These are phyloP conservation scores for Paramecium bursaria DNA, from an alignment of 73 alveolate species.

Conservation along the genomic window DNA sequence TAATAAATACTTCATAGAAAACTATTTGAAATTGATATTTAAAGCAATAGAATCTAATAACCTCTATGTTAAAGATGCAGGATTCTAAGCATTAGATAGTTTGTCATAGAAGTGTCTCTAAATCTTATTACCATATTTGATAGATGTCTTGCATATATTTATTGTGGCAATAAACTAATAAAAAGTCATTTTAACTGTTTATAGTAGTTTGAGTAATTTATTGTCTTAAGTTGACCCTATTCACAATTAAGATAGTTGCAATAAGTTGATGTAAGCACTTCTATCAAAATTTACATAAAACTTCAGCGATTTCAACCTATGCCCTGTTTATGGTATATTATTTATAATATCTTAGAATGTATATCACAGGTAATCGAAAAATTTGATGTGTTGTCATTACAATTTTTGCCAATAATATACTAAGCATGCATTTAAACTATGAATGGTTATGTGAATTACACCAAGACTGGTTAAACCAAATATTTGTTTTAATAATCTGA, in stretches of 20 bases:
- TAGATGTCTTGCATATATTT: slow-evolving; percentile 21
- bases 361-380: slow-evolving; percentile 32
- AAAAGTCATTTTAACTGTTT: slow-evolving; percentile 3
- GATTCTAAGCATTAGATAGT: slow-evolving; percentile 21
- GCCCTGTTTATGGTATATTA: slow-evolving; percentile 46
- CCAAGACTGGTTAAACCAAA: slow-evolving; percentile 4
- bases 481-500: slow-evolving; percentile 16
- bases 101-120: slow-evolving; percentile 5
- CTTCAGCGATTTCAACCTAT: slow-evolving; percentile 17
- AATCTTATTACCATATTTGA: slow-evolving; percentile 26
- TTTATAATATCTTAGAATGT: not conserved
- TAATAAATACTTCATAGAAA: not conserved
- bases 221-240: slow-evolving; percentile 24
- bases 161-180: not conserved
- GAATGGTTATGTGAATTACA: slow-evolving; percentile 28
- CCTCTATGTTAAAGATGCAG: slow-evolving; percentile 20
- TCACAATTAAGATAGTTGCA: slow-evolving; percentile 31
- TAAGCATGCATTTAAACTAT: slow-evolving; percentile 26
- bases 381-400: not conserved
- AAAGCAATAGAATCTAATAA: not conserved
- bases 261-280: slow-evolving; percentile 12
- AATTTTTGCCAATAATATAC: not conserved
- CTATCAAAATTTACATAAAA: not conserved
- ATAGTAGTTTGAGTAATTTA: not conserved
- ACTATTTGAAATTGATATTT: slow-evolving; percentile 8